These are phyloP conservation scores for Clausena lansium DNA, from an alignment of 345 rosid species.

Conservation along the genomic window DNA sequence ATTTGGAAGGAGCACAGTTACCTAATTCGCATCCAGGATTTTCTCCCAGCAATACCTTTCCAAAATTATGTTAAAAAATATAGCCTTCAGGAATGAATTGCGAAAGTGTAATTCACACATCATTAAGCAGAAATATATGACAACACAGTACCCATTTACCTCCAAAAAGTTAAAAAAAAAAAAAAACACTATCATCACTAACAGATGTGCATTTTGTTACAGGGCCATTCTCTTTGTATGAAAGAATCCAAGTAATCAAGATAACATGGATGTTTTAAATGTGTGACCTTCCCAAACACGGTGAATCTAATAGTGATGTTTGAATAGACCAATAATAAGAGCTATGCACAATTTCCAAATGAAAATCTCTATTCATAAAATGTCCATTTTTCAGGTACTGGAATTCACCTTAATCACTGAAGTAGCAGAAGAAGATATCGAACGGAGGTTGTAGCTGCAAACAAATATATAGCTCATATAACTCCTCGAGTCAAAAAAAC, in stretches of 20 bases:
- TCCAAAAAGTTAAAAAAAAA: neutral
- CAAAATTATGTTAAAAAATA: conserved; percentile 15
- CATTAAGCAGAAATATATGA: neutral
- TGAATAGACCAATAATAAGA: no score
- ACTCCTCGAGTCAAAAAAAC: neutral
- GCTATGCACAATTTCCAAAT: neutral
- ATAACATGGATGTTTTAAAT: neutral
- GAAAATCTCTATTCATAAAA: neutral
- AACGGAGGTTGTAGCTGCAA: conserved; percentile 94
- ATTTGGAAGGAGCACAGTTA: conserved; percentile 52
- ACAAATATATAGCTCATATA: neutral
- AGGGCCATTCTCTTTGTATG: neutral
- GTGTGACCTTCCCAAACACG: neutral
- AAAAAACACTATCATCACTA: neutral
- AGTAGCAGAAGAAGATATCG: conserved; percentile 93
- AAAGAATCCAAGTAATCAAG: neutral
- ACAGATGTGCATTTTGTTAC: neutral
- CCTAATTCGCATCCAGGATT: conserved; percentile 35
- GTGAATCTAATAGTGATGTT: neutral
- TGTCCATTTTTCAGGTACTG: conserved; percentile 5
- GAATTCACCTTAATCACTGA: conserved; percentile 81
- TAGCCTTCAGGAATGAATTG: neutral
- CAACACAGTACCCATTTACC: neutral
- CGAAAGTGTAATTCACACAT: neutral
- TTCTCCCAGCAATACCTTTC: conserved; percentile 83